phyloP scores from a whole-genome alignment of 2,329 filamentous ascomycete species.

The Sclerotinia spermophila region DNA sequence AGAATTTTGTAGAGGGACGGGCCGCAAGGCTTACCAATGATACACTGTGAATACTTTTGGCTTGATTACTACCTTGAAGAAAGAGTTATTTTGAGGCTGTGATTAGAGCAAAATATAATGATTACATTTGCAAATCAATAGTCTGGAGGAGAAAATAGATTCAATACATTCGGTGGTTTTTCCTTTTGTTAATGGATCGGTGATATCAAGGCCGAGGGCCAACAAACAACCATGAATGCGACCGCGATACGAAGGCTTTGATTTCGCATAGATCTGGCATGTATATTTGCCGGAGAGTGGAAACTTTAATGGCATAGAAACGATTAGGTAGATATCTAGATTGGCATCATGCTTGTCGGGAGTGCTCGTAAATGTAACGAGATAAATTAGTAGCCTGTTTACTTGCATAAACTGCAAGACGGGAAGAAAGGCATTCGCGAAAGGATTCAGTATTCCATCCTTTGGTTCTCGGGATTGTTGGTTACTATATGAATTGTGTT shows the following conservation, averaged over 20 bases:
- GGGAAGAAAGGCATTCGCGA: not conserved
- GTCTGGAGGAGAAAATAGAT: not conserved
- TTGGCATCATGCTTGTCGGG: no score
- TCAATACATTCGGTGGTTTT: not conserved
- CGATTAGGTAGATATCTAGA: not conserved
- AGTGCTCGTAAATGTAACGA: not conserved
- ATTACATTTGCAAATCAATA: constrained; percentile 1
- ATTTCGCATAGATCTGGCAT: not conserved
- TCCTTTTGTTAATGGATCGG: not conserved
- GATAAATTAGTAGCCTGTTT: not conserved
- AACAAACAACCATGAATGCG: not conserved
- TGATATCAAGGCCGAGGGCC: not conserved
- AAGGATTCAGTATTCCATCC: not conserved
- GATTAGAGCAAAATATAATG: not conserved
- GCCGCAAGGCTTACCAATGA: not conserved
- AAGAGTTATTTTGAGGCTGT: constrained; percentile 6
- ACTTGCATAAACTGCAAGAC: not conserved
- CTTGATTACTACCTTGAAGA: not conserved
- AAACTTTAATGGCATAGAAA: not conserved
- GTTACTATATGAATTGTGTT: not conserved
- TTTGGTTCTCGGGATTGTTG: no score
- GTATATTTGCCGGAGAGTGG: no score
- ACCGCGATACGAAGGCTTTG: not conserved
- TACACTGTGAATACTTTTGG: not conserved
- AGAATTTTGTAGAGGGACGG: not conserved